Conservation (phyloP, 495 filamentous ascomycete genomes). For the Hypoxylon crocopeplum region DNA sequence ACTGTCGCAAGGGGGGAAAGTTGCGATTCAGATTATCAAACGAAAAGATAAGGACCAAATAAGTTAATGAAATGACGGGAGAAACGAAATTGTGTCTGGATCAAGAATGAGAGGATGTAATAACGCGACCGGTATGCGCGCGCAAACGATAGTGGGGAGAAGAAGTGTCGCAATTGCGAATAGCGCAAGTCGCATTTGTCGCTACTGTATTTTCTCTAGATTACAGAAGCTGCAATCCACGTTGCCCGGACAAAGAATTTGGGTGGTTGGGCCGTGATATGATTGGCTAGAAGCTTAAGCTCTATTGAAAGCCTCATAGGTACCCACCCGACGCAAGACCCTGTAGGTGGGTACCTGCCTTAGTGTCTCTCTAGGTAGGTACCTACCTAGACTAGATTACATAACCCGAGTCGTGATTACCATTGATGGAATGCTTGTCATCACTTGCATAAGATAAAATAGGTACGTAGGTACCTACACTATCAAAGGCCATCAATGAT, state of each 20-base stretch:
- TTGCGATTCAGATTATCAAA: neutral
- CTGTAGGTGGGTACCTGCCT: too few species aligned
- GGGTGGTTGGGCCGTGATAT: conserved; percentile 8
- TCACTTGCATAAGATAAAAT: neutral
- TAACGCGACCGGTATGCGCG: neutral
- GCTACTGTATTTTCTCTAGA: too few species aligned
- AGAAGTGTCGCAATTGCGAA: neutral
- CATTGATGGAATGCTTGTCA: too few species aligned
- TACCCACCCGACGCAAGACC: too few species aligned
- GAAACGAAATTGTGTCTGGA: neutral
- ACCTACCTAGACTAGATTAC: too few species aligned
- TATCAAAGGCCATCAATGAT: too few species aligned
- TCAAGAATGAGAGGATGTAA: conserved; percentile 13
- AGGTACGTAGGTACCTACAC: neutral
- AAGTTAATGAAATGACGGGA: neutral
- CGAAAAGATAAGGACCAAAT: too few species aligned
- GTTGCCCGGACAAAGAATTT: conserved; percentile 15
- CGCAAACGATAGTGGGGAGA: neutral
- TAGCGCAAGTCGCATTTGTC: too few species aligned
- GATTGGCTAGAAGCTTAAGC: conserved; percentile 2
- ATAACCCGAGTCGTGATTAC: too few species aligned
- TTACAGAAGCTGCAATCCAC: neutral
- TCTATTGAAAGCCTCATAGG: too few species aligned
- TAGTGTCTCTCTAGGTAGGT: neutral
- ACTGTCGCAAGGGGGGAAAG: neutral